Evolutionary conservation across 208 protist genomes (phyloP).

Genomic region (Phytomonas francai): DNA sequence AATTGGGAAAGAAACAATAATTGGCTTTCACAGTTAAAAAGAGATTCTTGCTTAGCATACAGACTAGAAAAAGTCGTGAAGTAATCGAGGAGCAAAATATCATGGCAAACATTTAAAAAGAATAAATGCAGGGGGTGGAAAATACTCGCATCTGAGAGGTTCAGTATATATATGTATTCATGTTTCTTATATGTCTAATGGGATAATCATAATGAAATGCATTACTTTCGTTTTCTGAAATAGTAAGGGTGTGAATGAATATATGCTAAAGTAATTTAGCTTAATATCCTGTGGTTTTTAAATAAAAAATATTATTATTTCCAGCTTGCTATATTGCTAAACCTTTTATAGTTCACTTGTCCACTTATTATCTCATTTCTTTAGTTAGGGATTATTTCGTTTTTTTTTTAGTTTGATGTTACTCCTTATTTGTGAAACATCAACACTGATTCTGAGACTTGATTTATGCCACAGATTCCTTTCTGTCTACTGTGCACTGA

Average conservation of each 20-base stretch:
- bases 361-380: not conserved
- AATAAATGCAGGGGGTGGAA: not conserved
- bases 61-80: not conserved
- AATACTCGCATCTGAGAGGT: not conserved
- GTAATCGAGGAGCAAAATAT: not conserved
- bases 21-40: not conserved
- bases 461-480: not conserved
- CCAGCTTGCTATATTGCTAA: not conserved
- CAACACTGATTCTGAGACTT: not conserved
- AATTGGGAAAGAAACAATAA: not conserved
- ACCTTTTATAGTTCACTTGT: not conserved
- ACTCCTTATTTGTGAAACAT: not conserved
- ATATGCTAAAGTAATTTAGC: not conserved
- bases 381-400: not conserved
- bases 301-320: not conserved
- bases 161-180: not conserved
- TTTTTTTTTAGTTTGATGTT: constrained; percentile 4
- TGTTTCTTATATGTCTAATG: not conserved
- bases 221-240: not conserved
- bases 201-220: not conserved
- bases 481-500: not conserved
- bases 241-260: not conserved
- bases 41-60: not conserved
- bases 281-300: not conserved
- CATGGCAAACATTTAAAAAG: not conserved